Base-by-base conservation (phyloP, 2,329 filamentous ascomycete genomes). In the Thelonectria blattea region DNA sequence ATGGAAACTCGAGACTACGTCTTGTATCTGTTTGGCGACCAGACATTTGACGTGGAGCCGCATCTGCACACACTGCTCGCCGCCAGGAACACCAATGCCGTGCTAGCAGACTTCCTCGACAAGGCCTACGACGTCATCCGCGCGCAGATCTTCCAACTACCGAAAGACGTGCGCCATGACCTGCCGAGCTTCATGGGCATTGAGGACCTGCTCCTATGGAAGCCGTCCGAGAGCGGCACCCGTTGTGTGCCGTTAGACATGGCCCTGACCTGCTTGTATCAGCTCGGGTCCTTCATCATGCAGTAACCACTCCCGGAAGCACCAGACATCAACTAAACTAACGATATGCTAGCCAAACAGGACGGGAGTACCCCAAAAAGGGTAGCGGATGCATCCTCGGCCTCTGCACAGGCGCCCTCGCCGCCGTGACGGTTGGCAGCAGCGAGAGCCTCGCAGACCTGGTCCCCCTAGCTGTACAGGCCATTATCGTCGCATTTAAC, bases 11-110 rank as follows among this genome's bases (percentile, higher is more conserved):
- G 27, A 37, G 6, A 37, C 34, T 15, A 37, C 4, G 15, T 3
- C 10, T 37, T 66, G n/a, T 67, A 65, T 30, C 55, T 66, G 48
- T 67, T 66, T 22, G 64, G 64, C 52, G 64, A 66, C 24, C 64
- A 67, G 43, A 67, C 64, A 11, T 66, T 63, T 14, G 64, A 67
- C 39, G 53, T 67, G 14, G 55, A 66, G 41, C 64, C 43, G 12
- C 43, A 46, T n/a, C 20, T 46, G 12, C 18, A 46, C 9, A 22
- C 6, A 4, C 43, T 46, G 5, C 18, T 46, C 10, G 5, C 22
- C 18, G 20, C 18, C 20, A 46, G 15, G 20, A 24, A 27, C 43
- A 18, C 12, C 41, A 46, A 46, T 18, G 18, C 12, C 7, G 43
- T 46, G 4, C 18, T 46, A 20, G 6, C 11, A 24, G 43, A 46